Evolutionary conservation across 805 yeast genomes (phyloP), one percentile per base, ranked within the genome.

Genomic region (Yarrowia hollandica): DNA sequence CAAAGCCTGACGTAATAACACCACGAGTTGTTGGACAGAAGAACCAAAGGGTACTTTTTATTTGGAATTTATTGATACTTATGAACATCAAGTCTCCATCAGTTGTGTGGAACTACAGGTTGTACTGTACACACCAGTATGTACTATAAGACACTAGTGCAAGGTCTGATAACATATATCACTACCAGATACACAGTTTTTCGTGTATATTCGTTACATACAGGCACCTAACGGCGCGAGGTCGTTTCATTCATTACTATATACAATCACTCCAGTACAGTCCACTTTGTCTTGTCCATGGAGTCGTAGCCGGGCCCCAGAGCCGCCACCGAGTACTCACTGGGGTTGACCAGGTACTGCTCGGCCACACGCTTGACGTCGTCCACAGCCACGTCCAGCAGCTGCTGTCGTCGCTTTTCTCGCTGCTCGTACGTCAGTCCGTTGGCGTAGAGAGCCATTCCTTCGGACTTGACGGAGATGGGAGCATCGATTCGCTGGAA

Each of bases 401-500:
- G 75, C 60, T 78, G 77, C 64, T 83, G 86, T 73, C 99, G 84
- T 69, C 97, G 81, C 44, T 73, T 75, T 70, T 92, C 97, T 68
- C 85, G 81, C 84, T 87, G 79, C 30, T 85, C 90, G 65, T 87
- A 89, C 30, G 86, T 82, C 33, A 92, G 78, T 0, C 87, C 90
- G 60, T 83, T 81, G 56, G 80, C 75, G 72, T 91, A 88, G 12
- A 76, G 71, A 14, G 79, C 71, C 64, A 81, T 75, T 11, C 97
- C 96, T 71, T 94, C 96, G 31, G 81, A 78, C 48, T 87, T 80
- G 14, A 90, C 85, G 68, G 91, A 85, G 39, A 82, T 78, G 11
- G 99, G 99, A 1, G 97, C 88, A 74, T 94, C 99, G 14, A 94
- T 75, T 60, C 85, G 81, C 73, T 94, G 99, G 82, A 94, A 94